These are phyloP conservation scores for Solanum appendiculatum DNA, from an alignment of 257 asterid species.

Conservation along the genomic window DNA sequence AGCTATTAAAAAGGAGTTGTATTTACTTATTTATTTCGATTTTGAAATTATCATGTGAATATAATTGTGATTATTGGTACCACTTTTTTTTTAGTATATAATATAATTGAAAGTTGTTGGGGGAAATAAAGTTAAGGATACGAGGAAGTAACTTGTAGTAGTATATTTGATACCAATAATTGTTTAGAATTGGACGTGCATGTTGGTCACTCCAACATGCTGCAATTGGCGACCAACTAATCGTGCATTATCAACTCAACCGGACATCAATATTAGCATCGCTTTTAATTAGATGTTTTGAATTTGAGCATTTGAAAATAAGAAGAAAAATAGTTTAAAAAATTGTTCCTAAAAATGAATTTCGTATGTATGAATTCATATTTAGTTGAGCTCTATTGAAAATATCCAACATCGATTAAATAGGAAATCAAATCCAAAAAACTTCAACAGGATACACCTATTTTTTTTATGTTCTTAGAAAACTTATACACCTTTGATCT, in stretches of 20 bases:
- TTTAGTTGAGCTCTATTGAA: accelerated
- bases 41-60: not conserved
- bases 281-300: no score
- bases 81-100: not conserved
- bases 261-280: not conserved
- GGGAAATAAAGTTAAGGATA: not conserved
- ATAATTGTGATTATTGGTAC: not conserved
- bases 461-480: not conserved
- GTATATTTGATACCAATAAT: not conserved
- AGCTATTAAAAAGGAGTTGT: not conserved
- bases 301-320: accelerated
- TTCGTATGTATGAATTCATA: accelerated
- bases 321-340: no score
- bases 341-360: no score
- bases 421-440: not conserved
- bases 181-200: not conserved
- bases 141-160: not conserved
- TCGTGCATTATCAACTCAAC: not conserved
- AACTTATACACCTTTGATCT: not conserved
- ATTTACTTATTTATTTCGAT: not conserved
- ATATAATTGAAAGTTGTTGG: not conserved
- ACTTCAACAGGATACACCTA: not conserved
- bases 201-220: not conserved
- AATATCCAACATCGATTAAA: accelerated
- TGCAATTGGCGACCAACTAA: not conserved